Conservation (phyloP, 495 filamentous ascomycete species). For the Podospora pseudoanserina region DNA sequence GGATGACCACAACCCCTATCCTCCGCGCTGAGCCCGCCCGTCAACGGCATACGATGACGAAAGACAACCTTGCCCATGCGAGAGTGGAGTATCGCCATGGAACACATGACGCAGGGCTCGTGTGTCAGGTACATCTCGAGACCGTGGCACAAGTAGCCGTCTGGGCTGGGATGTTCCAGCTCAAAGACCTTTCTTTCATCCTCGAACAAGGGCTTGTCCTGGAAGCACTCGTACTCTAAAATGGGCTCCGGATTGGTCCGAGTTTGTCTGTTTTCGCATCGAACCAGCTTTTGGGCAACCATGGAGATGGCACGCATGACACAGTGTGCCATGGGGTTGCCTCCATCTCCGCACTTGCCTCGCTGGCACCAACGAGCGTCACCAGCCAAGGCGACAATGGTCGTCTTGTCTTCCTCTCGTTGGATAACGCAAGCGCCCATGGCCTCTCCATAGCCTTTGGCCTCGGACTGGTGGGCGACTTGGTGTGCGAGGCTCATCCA, state of each 20-base stretch:
- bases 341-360: slow-evolving; percentile 43
- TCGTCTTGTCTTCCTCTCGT: slow-evolving; percentile 36
- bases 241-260: slow-evolving; percentile 23
- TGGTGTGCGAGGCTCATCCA: slow-evolving; percentile 68
- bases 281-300: slow-evolving; percentile 67
- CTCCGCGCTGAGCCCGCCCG: slow-evolving; percentile 54
- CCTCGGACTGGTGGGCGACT: slow-evolving; percentile 55
- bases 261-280: slow-evolving; percentile 36
- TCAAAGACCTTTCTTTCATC: slow-evolving; percentile 44
- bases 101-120: slow-evolving; percentile 94
- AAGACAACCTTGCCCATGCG: slow-evolving; percentile 83
- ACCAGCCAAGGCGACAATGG: slow-evolving; percentile 67
- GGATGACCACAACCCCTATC: slow-evolving; percentile 40
- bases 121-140: slow-evolving; percentile 89
- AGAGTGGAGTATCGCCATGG: slow-evolving; percentile 91
- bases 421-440: slow-evolving; percentile 85
- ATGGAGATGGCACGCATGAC: slow-evolving; percentile 84
- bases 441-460: slow-evolving; percentile 57
- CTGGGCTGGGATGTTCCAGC: slow-evolving; percentile 44
- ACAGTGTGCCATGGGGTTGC: slow-evolving; percentile 77
- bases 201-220: slow-evolving; percentile 41
- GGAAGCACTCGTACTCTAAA: slow-evolving; percentile 46
- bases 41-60: slow-evolving; percentile 57
- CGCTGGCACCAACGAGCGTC: slow-evolving; percentile 67
- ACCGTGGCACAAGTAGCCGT: slow-evolving; percentile 91